Base-by-base conservation (phyloP, 345 rosid species). In the Jatropha curcas region DNA sequence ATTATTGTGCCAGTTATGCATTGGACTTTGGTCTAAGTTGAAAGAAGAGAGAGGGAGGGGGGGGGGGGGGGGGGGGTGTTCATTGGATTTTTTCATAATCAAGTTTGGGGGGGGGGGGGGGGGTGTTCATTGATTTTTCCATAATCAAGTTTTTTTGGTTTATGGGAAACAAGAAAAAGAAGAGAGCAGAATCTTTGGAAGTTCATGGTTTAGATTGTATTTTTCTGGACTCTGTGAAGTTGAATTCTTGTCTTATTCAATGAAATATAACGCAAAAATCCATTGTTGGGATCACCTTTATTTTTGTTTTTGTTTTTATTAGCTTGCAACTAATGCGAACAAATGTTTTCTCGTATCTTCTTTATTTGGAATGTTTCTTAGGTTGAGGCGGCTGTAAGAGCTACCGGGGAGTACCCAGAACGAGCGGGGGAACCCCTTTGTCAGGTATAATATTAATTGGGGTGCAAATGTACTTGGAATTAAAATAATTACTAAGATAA, bases 301-400 rank as follows among this genome's bases (percentile, higher is more conserved):
- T 13, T 41, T 35, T 64, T 4, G 51, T 7, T 58, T 33, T 61
- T 72, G 60, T 65, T 64, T 25, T 51, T 64, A 37, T 7, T 63
- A 22, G 64, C 39, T 27, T 45, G 22, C n/a, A 25, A 43, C 19
- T 70, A n/a, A 27, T 5, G 17, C 20, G 27, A 41, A 19, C 20
- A 27, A 19, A 37, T 31, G 58, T 25, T 56, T 31, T 57, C 24
- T 52, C 28, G 24, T 50, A 39, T 12, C 53, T 41, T 33, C 16
- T 67, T 35, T 53, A 30, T 48, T 68, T 41, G 7, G 27, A 52
- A 52, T 60, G 33, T 30, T 67, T 41, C 56, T 57, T 56, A 75
- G 79, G 79, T 69, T 69, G 79, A 75, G 70, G 79, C 79, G 69
- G 73, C 70, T 30, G 79, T 75, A 52, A 75, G 74, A 69, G 79